Evolutionary conservation across 2,329 filamentous ascomycete genomes (phyloP).

Genomic region (Alternaria sp.): DNA sequence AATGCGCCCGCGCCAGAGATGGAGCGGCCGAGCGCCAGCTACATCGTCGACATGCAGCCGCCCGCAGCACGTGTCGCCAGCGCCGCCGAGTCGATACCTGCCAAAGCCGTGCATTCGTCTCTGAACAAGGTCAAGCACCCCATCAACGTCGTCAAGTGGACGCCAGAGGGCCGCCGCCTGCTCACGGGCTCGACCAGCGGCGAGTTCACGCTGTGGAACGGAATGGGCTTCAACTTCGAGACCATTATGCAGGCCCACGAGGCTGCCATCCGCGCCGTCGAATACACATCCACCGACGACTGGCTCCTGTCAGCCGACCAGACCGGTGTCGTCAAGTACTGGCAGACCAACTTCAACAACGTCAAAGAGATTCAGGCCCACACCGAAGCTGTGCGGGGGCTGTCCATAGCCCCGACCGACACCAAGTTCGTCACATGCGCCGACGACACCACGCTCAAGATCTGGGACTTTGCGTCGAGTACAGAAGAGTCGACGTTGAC

Average conservation of each 20-base stretch:
- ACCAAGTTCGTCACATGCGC: slow-evolving; percentile 95
- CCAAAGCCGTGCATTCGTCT: slow-evolving; percentile 97
- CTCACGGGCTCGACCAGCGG: slow-evolving; percentile 95
- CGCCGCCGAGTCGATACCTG: slow-evolving; percentile 85
- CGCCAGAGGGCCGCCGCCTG: slow-evolving; percentile 88
- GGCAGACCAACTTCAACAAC: slow-evolving; percentile 99
- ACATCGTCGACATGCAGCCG: slow-evolving; percentile 90
- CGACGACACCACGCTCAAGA: slow-evolving; percentile 91
- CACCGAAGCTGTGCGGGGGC: slow-evolving; percentile 84
- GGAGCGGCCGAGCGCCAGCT: slow-evolving; percentile 86
- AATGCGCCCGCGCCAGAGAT: slow-evolving; percentile 73
- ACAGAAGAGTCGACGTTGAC: slow-evolving; percentile 81
- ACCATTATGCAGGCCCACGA: slow-evolving; percentile 99
- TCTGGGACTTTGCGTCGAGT: slow-evolving; percentile 92
- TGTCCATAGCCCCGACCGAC: slow-evolving; percentile 93
- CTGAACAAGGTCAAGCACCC: slow-evolving; percentile 98
- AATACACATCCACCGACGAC: slow-evolving; percentile 94
- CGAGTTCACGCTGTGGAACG: slow-evolving; percentile 98
- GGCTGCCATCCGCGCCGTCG: slow-evolving; percentile 78
- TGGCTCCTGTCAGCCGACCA: slow-evolving; percentile 97
- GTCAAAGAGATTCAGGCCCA: slow-evolving; percentile 94
- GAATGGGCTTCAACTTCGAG: slow-evolving; percentile 98
- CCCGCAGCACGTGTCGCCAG: slow-evolving; percentile 76
- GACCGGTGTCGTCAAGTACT: slow-evolving; percentile 95
- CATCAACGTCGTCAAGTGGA: slow-evolving; percentile 97